Evolutionary conservation across 768 basidiomycete genomes (phyloP), one percentile per base, ranked within the genome.

Genomic region (Pulveroboletus sp.): DNA sequence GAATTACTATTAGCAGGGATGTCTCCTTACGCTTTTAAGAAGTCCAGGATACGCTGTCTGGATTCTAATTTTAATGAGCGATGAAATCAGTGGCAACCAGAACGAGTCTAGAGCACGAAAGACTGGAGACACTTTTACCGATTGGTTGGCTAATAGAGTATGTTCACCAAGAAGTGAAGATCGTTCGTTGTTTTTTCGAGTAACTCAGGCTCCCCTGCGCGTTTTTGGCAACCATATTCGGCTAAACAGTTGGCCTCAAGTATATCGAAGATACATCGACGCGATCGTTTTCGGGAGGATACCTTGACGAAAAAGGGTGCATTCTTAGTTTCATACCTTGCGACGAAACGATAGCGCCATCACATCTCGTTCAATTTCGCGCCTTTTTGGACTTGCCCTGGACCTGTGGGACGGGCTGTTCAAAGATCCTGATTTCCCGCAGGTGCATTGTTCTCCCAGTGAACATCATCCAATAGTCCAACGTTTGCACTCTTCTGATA

Each of bases 401-500:
- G 81, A 88, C 63, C 70, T 86, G 29, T 79, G 81, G 11, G 79
- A 86, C 47, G 73, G 78, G 44, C 73, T 86, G 16, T 79, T 80
- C 53, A 71, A 81, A 40, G 73, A 87, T 62, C 70, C 78, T 17
- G 66, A 58, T 13, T 79, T 86, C 77, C 79, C 7, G 82, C 80
- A 10, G 76, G 76, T 35, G 85, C n/a, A n/a, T n/a, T n/a, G n/a
- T n/a, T n/a, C n/a, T n/a, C n/a, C n/a, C n/a, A n/a, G n/a, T n/a
- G n/a, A n/a, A 88, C 63, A 72, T 83, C 56, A 78, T 87, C 45
- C 81, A 79, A 65, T 86, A 79, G 83, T 70, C 84, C 19, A 87
- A 88, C 63, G 85, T 86, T 52, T 65, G 78, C 67, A 19, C 26
- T 26, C 40, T 36, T 44, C 19, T 19, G 20, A 30, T 12, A n/a